These are phyloP conservation scores for Zygoascus sp. DNA, from an alignment of 1,139 yeast genomes.

Conservation along the genomic window DNA sequence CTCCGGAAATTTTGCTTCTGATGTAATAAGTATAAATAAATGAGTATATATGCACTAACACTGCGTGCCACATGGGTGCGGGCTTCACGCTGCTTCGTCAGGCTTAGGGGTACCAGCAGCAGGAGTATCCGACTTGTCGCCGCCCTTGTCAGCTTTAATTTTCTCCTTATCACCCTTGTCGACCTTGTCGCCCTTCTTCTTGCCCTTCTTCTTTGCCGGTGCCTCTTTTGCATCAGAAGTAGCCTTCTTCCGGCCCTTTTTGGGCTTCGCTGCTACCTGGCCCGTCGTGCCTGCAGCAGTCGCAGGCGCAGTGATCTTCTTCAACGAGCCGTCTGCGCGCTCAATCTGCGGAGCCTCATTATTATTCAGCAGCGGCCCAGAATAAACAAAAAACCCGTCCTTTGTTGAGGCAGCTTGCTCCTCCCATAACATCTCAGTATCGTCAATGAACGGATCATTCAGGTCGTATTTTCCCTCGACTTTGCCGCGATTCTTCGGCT, in stretches of 20 bases:
- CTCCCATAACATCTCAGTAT: slow-evolving; percentile 86
- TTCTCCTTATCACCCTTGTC: slow-evolving; percentile 9
- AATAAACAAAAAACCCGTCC: slow-evolving; percentile 94
- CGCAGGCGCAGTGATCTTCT: slow-evolving; percentile 28
- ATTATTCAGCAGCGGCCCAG: slow-evolving; percentile 87
- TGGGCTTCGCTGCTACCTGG: slow-evolving; percentile 14
- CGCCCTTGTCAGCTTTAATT: slow-evolving; percentile 9
- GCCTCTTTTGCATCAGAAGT: slow-evolving; percentile 17
- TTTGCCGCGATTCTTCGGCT: slow-evolving; percentile 38
- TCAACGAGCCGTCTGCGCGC: slow-evolving; percentile 41
- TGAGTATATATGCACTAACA: not conserved
- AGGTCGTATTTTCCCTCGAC: slow-evolving; percentile 76
- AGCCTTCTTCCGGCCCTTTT: slow-evolving; percentile 12
- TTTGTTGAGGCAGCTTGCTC: slow-evolving; percentile 89
- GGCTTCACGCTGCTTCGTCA: not conserved
- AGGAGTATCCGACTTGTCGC: slow-evolving; percentile 1
- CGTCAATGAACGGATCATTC: slow-evolving; percentile 96
- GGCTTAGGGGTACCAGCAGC: not conserved
- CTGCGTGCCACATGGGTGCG: not conserved
- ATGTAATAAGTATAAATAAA: slow-evolving; percentile 1
- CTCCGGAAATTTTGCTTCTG: too few species aligned
- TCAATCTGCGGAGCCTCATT: slow-evolving; percentile 38
- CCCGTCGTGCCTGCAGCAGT: slow-evolving; percentile 8
- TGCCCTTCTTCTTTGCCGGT: slow-evolving; percentile 12
- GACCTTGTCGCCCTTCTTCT: slow-evolving; percentile 12